phyloP scores from a whole-genome alignment of 768 basidiomycete genomes.

The Agrocybe chaxingu region DNA sequence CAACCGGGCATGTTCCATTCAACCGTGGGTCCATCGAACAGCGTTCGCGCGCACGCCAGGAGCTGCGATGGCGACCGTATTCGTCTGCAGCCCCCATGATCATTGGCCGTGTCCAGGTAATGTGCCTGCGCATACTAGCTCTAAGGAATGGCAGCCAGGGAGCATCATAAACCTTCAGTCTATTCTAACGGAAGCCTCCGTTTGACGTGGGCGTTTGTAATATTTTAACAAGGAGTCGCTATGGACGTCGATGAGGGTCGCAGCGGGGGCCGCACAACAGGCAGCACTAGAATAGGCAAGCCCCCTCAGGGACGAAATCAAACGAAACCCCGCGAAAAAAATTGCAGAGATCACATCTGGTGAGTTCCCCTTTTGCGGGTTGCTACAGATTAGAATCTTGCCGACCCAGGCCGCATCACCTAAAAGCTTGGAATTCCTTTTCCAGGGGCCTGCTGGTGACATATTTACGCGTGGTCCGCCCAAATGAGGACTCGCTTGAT shows the following conservation, averaged over 20 bases:
- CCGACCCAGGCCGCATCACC: conserved; percentile 37
- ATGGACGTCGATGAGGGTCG: conserved; percentile 24
- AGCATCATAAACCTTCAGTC: background rate
- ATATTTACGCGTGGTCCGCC: conserved; percentile 43
- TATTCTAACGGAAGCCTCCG: conserved; percentile 11
- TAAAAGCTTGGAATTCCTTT: conserved; percentile 25
- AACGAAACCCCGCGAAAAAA: conserved; percentile 30
- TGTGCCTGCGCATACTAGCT: too few relatives aligned
- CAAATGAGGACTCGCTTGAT: conserved; percentile 31
- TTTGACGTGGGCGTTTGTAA: conserved; percentile 3
- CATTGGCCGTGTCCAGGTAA: too few relatives aligned
- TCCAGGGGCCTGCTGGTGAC: conserved; percentile 32
- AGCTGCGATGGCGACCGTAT: too few relatives aligned
- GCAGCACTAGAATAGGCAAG: conserved; percentile 13
- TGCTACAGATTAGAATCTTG: conserved; percentile 37
- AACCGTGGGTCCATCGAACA: too few relatives aligned
- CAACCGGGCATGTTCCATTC: too few relatives aligned
- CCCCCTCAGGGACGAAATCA: conserved; percentile 26
- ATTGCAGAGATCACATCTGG: conserved; percentile 33
- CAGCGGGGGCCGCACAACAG: conserved; percentile 24
- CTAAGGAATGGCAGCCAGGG: too few relatives aligned
- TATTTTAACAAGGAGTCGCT: conserved; percentile 16
- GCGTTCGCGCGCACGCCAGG: too few relatives aligned
- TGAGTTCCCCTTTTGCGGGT: conserved; percentile 29
- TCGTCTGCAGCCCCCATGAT: too few relatives aligned